Base-by-base conservation (phyloP, 2,329 filamentous ascomycete genomes). In the Epichloe festucae region DNA sequence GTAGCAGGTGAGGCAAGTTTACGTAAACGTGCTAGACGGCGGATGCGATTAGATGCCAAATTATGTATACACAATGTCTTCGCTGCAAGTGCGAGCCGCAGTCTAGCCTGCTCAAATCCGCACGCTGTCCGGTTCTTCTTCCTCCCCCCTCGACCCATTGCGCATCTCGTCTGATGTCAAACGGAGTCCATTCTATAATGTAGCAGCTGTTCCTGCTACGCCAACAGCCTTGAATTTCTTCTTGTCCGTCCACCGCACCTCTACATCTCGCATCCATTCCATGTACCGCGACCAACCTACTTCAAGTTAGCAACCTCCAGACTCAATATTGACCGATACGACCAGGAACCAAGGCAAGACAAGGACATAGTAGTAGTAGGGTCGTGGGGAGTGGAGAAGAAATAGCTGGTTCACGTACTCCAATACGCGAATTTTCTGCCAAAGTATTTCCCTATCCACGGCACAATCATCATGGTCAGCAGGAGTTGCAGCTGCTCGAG, bases 401-500 rank as follows among this genome's bases (percentile, higher is more conserved):
- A 36, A 21, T 11, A 36, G 40, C 3, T n/a, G 27, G 15, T 23
- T 4, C 14, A 31, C 17, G 57, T 76, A 96, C 91, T 89, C 88
- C 89, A 96, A 66, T 95, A 96, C 54, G 91, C 91, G 73, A 90
- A 94, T 69, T 89, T 94, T 66, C 93, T 79, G 45, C 93, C 93
- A 67, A 96, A 81, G 70, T 89, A 97, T 70, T 97, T 98, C 53
- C 93, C 93, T 59, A 89, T 74, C 67, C 95, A 96, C 3, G 93
- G 93, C 48, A 98, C 85, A 59, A 97, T 69, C 47, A 97, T 86
- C 89, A 98, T 95, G 19, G 87, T 95, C 65, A 97, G 70, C 58
- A 98, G 75, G 57, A 97, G 75, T 72, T 98, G 89, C 54, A 98
- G 71, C 71, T 98, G 93, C 68, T 96, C 88, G 56, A 98, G 72